Percentiles rank a stretch among this genome's conserved stretches.
Conservation (phyloP, 2,329 filamentous ascomycete species). For the Stachybotrys elegans region DNA sequence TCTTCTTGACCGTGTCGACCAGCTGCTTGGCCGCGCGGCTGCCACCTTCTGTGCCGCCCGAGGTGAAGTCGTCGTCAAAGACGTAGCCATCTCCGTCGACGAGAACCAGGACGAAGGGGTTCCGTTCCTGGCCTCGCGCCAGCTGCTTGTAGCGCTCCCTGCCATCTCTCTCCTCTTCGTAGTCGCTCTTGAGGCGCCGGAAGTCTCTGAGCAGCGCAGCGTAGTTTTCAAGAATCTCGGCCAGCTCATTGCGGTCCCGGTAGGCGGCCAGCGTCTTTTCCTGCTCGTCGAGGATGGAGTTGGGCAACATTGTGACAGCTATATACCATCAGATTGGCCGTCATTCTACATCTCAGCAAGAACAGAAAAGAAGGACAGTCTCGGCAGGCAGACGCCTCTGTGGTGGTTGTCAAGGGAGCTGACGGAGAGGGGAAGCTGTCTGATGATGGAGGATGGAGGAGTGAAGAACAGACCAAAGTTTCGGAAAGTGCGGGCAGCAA, state of each 20-base stretch:
- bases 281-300: too few relatives aligned
- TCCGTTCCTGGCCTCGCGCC: constrained; percentile 42
- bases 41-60: constrained; percentile 47
- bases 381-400: too few relatives aligned
- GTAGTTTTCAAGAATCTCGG: constrained; percentile 26
- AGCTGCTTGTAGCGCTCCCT: constrained; percentile 51
- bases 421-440: too few relatives aligned
- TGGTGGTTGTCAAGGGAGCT: too few relatives aligned
- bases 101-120: constrained; percentile 56
- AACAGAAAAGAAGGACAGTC: too few relatives aligned
- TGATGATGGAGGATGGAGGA: too few relatives aligned
- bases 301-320: too few relatives aligned
- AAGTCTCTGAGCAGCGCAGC: constrained; percentile 44
- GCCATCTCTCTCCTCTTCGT: constrained; percentile 49
- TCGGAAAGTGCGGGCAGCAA: too few relatives aligned
- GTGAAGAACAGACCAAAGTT: too few relatives aligned
- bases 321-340: too few relatives aligned
- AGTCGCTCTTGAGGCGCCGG: constrained; percentile 49
- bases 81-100: constrained; percentile 58
- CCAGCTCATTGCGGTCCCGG: constrained; percentile 18
- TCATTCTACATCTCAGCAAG: too few relatives aligned
- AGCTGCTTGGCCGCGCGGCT: constrained; percentile 48
- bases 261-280: constrained; percentile 25
- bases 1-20: constrained; percentile 42
- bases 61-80: constrained; percentile 44